phyloP scores from a whole-genome alignment of 495 filamentous ascomycete genomes.

The Podospora pseudocomata region DNA sequence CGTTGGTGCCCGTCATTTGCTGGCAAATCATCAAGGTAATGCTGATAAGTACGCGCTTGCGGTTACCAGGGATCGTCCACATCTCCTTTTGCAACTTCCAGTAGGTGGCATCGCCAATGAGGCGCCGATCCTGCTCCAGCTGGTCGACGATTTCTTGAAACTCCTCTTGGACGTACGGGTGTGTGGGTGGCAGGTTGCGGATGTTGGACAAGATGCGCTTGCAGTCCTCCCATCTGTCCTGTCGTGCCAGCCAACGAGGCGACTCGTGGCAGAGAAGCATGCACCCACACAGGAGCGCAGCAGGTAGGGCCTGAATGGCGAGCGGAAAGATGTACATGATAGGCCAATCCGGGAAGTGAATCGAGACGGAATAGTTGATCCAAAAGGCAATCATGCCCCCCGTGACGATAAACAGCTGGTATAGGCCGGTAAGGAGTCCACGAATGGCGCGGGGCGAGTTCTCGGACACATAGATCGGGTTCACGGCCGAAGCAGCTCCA shows the following conservation, averaged over 20 bases:
- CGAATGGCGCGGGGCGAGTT: constrained; percentile 50
- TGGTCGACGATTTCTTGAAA: constrained; percentile 63
- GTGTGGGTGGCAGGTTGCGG: constrained; percentile 52
- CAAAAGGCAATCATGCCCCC: constrained; percentile 56
- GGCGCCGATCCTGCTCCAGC: constrained; percentile 63
- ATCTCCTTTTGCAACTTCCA: constrained; percentile 67
- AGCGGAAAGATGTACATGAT: constrained; percentile 63
- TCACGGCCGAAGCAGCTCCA: constrained; percentile 55
- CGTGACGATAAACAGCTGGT: constrained; percentile 59
- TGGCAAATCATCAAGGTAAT: constrained; percentile 48
- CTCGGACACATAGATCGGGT: constrained; percentile 58
- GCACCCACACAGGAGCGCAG: constrained; percentile 53
- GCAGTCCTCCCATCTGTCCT: constrained; percentile 67
- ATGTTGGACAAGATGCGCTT: constrained; percentile 52
- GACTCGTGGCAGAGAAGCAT: constrained; percentile 61
- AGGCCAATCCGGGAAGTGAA: constrained; percentile 34
- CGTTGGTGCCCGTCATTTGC: constrained; percentile 44
- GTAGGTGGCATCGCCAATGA: constrained; percentile 59
- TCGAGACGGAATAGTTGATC: constrained; percentile 54
- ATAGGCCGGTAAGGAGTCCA: constrained; percentile 55
- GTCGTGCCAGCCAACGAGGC: constrained; percentile 65
- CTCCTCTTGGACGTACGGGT: constrained; percentile 63
- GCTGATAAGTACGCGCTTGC: constrained; percentile 43
- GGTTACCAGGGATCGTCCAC: constrained; percentile 61
- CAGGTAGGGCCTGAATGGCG: constrained; percentile 62